phyloP scores from a whole-genome alignment of 768 basidiomycete genomes.

The Mycena chlorophos region DNA sequence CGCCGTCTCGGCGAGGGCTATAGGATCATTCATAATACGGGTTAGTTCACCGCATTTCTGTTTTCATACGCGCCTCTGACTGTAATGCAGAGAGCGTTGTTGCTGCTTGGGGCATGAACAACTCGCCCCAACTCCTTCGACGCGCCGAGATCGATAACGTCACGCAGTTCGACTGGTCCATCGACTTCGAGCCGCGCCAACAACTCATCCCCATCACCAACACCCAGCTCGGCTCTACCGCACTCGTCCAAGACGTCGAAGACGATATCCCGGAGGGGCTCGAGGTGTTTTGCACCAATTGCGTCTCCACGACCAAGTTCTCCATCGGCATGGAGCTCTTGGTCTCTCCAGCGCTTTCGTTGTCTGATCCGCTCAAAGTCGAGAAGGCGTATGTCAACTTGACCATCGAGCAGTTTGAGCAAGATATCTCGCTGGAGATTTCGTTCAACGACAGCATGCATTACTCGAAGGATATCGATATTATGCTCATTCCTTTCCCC shows the following conservation, averaged over 20 bases:
- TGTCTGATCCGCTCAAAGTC: neutral
- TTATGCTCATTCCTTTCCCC: conserved; percentile 1
- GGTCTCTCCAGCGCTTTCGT: neutral
- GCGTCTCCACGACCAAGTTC: conserved; percentile 9
- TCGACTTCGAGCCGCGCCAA: conserved; percentile 12
- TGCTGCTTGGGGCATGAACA: neutral
- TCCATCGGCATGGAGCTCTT: conserved; percentile 12
- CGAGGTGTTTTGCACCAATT: conserved; percentile 14
- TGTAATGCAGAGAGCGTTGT: neutral
- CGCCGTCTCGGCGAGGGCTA: conserved; percentile 4
- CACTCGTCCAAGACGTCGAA: neutral
- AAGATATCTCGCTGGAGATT: conserved; percentile 14
- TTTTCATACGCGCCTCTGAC: neutral
- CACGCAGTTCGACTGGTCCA: neutral
- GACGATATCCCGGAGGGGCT: conserved; percentile 2
- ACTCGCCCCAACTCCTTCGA: neutral
- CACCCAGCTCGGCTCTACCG: neutral
- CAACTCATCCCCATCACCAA: conserved; percentile 9
- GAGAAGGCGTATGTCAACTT: conserved; percentile 2
- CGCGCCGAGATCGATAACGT: conserved; percentile 3
- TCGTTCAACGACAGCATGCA: neutral
- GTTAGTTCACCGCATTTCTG: neutral
- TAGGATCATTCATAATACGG: conserved; percentile 6
- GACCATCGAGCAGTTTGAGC: conserved; percentile 10
- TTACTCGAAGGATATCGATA: conserved; percentile 2